Percentiles rank a stretch among this genome's conserved stretches.
phyloP scores from a whole-genome alignment of 176 grass and related monocot species.

The Aegilops bicornis region DNA sequence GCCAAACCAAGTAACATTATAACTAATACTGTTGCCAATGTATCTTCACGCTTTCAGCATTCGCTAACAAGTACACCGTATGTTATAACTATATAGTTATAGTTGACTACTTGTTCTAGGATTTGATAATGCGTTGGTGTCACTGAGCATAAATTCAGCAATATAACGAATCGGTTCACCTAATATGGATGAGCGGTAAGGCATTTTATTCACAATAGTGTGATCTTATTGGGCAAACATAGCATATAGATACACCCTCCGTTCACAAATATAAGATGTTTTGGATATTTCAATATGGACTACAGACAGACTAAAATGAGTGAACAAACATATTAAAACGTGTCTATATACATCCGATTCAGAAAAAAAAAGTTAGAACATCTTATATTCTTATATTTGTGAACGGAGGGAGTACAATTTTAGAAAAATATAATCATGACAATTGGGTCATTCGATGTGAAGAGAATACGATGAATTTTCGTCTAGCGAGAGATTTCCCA shows the following conservation, averaged over 20 bases:
- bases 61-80: background rate
- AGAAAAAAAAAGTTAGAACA: no score
- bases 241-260: background rate
- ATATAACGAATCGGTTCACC: background rate
- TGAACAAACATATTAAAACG: no score
- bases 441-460: background rate
- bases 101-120: background rate
- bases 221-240: background rate
- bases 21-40: background rate
- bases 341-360: no score
- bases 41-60: background rate
- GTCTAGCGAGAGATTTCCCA: background rate
- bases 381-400: no score
- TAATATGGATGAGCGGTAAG: background rate
- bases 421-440: background rate
- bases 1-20: background rate
- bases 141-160: constrained; percentile 2
- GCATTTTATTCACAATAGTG: background rate
- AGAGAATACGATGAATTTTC: background rate
- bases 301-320: no score
- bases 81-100: background rate
- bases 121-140: background rate
- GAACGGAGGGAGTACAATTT: background rate
- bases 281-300: no score
- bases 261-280: no score